phyloP scores from a whole-genome alignment of 345 rosid species.

The Eutrema heterophyllum region DNA sequence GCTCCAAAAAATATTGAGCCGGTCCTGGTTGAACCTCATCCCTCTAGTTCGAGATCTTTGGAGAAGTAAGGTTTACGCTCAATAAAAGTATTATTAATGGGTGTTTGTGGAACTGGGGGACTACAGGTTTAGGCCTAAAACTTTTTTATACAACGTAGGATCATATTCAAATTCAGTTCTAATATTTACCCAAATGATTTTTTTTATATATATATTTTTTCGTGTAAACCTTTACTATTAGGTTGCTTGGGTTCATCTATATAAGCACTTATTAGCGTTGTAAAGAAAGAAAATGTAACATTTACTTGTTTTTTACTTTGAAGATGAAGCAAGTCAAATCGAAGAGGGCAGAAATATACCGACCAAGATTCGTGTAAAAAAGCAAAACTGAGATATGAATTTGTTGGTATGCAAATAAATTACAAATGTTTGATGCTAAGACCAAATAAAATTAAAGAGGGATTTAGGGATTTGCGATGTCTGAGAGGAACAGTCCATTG shows the following conservation, averaged over 20 bases:
- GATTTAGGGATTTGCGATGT: slow-evolving; percentile 14
- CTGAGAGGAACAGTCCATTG: slow-evolving; percentile 26
- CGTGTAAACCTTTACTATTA: neutral
- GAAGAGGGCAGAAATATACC: slow-evolving; percentile 26
- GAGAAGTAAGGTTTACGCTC: too few relatives aligned
- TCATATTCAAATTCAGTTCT: neutral
- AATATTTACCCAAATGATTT: neutral
- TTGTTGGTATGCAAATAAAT: slow-evolving; percentile 28
- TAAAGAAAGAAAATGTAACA: neutral
- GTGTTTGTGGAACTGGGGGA: too few relatives aligned
- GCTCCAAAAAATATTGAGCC: too few relatives aligned
- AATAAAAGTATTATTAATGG: too few relatives aligned
- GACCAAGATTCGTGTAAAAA: slow-evolving; percentile 33
- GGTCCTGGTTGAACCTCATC: too few relatives aligned
- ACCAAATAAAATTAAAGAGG: neutral
- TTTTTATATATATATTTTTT: too few relatives aligned
- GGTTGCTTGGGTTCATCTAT: neutral
- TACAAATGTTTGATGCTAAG: neutral
- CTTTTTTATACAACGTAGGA: too few relatives aligned
- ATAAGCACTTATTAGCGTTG: neutral
- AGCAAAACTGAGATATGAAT: slow-evolving; percentile 30
- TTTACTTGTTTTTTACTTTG: neutral
- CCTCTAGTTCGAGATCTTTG: too few relatives aligned
- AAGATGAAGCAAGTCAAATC: neutral
- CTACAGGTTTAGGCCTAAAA: too few relatives aligned